Percentiles rank a stretch among this genome's conserved stretches.
phyloP scores from a whole-genome alignment of 2,329 filamentous ascomycete species.

The Hirsutella minnesotensis region DNA sequence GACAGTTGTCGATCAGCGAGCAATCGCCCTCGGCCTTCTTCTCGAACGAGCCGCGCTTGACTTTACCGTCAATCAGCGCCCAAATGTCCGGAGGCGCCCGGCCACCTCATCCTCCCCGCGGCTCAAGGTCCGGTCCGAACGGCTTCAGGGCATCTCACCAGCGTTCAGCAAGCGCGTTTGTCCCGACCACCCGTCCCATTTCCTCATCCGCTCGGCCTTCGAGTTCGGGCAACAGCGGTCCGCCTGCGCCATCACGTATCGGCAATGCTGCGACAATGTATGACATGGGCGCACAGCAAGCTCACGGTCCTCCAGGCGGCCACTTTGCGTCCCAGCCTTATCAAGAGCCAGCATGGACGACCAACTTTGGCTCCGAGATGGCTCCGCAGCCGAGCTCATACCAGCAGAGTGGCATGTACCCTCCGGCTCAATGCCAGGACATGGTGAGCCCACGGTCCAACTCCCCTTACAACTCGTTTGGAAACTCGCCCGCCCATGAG shows the following conservation, averaged over 20 bases:
- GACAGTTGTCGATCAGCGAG: not conserved
- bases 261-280: not conserved
- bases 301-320: not conserved
- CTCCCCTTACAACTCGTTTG: not conserved
- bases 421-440: not conserved
- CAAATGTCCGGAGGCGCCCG: conserved; percentile 6
- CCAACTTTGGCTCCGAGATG: conserved; percentile 1
- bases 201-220: conserved; percentile 6
- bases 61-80: conserved; percentile 12
- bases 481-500: not conserved
- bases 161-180: conserved; percentile 12
- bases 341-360: not conserved
- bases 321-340: not conserved
- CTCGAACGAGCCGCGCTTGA: conserved; percentile 4
- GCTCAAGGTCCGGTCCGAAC: not conserved
- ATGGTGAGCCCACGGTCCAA: conserved; percentile 3
- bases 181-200: conserved; percentile 5
- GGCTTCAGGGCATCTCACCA: conserved; percentile 10
- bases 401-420: not conserved
- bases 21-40: not conserved
- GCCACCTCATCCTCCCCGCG: not conserved
- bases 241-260: not conserved
- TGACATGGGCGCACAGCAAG: conserved; percentile 3
- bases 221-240: conserved; percentile 8
- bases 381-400: conserved; percentile 1